Conservation (phyloP, 176 grass and related monocot genomes). For the Cymbopogon citratus region DNA sequence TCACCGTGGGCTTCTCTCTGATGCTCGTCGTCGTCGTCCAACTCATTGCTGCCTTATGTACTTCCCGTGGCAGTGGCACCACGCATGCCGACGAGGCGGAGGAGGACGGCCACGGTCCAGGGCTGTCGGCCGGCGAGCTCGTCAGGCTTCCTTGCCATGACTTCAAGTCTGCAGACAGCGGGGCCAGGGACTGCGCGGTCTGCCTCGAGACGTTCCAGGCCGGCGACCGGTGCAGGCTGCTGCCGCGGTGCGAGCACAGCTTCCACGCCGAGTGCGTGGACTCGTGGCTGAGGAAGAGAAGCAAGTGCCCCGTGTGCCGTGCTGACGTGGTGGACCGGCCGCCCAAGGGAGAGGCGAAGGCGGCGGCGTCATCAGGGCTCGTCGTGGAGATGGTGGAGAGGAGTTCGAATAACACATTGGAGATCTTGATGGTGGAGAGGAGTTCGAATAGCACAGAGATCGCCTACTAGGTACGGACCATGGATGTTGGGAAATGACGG, state of each 20-base stretch:
- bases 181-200: slow-evolving; percentile 34
- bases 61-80: not conserved
- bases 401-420: not conserved
- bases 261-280: slow-evolving; percentile 68
- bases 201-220: slow-evolving; percentile 48
- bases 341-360: not conserved
- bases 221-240: slow-evolving; percentile 44
- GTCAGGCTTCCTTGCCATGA: slow-evolving; percentile 40
- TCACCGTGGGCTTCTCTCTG: slow-evolving; percentile 9
- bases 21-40: slow-evolving; percentile 26
- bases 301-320: slow-evolving; percentile 57
- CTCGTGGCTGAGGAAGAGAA: slow-evolving; percentile 51
- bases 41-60: slow-evolving; percentile 7
- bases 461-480: too few species aligned
- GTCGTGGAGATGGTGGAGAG: not conserved
- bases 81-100: not conserved
- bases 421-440: not conserved
- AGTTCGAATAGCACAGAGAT: too few species aligned
- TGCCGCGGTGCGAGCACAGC: slow-evolving; percentile 55
- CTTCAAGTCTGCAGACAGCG: not conserved
- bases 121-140: slow-evolving; percentile 40
- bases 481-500: too few species aligned
- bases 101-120: not conserved
- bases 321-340: slow-evolving; percentile 3
- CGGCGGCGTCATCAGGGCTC: not conserved